Percentiles rank a stretch among this genome's conserved stretches.
Conservation (phyloP, 192 early-diverging fungal species). For the Backusella sp. region DNA sequence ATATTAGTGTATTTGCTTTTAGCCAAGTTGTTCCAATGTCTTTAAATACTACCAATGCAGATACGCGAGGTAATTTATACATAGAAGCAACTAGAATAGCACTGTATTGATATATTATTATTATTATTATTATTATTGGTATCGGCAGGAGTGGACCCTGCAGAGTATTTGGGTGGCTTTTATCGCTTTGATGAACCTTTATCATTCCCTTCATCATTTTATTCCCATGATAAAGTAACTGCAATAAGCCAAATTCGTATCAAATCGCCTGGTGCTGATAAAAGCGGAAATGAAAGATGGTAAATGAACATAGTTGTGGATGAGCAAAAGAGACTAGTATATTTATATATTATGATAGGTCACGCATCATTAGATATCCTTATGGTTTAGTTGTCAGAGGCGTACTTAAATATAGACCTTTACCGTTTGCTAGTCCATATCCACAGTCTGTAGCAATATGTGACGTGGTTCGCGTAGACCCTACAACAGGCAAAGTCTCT, state of each 20-base stretch:
- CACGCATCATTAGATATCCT: constrained; percentile 36
- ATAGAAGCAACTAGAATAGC: not conserved
- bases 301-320: constrained; percentile 1
- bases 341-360: constrained; percentile 13
- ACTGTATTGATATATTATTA: not conserved
- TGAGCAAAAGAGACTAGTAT: not conserved
- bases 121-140: not conserved
- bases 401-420: constrained; percentile 28
- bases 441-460: constrained; percentile 37
- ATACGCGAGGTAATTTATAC: not conserved
- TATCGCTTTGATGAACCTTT: constrained; percentile 37
- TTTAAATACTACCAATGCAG: not conserved
- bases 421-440: constrained; percentile 16
- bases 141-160: constrained; percentile 24
- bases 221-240: constrained; percentile 8
- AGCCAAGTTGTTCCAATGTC: constrained; percentile 29
- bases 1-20: constrained; percentile 65
- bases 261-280: constrained; percentile 40
- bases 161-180: constrained; percentile 34
- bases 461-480: constrained; percentile 31
- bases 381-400: constrained; percentile 36
- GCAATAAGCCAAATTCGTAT: constrained; percentile 34
- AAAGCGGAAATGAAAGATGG: constrained; percentile 40
- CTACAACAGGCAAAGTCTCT: constrained; percentile 34
- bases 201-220: constrained; percentile 23